Evolutionary conservation across 305 asterid genomes (phyloP).

Genomic region (Solanum hybrid): DNA sequence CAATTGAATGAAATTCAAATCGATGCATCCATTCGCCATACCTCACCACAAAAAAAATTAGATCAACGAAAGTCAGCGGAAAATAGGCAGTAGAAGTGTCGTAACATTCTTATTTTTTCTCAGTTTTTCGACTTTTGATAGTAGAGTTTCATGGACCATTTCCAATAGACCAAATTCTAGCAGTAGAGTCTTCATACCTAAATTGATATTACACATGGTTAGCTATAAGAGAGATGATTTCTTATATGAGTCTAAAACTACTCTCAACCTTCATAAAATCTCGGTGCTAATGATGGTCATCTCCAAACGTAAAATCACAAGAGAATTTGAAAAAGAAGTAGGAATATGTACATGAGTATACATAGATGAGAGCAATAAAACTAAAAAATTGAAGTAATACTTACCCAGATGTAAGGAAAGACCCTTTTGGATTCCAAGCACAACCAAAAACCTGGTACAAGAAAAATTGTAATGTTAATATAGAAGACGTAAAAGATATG

Average conservation of each 20-base stretch:
- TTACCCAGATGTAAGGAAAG: conserved; percentile 94
- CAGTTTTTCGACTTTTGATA: no score
- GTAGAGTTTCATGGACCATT: background rate
- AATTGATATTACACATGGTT: background rate
- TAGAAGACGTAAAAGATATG: background rate
- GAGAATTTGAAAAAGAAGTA: background rate
- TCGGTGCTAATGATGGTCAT: background rate
- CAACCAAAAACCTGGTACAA: conserved; percentile 75
- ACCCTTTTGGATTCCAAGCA: conserved; percentile 82
- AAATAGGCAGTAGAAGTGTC: background rate
- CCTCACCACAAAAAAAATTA: no score
- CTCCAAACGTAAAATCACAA: background rate
- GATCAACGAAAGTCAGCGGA: background rate
- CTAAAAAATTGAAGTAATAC: conserved; percentile 3
- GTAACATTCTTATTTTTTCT: background rate
- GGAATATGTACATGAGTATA: background rate
- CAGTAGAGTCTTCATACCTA: background rate
- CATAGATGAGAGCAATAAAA: background rate
- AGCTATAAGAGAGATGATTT: no score
- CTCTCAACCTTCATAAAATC: background rate
- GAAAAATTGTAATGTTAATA: background rate
- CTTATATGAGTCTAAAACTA: background rate
- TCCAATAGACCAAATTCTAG: background rate
- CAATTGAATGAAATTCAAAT: no score
- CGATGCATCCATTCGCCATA: no score